A percentile compares a stretch with the other conserved stretches of the same genome.
Evolutionary conservation across 176 grass and related monocot species (phyloP).

Genomic region (Carex myosuroides): DNA sequence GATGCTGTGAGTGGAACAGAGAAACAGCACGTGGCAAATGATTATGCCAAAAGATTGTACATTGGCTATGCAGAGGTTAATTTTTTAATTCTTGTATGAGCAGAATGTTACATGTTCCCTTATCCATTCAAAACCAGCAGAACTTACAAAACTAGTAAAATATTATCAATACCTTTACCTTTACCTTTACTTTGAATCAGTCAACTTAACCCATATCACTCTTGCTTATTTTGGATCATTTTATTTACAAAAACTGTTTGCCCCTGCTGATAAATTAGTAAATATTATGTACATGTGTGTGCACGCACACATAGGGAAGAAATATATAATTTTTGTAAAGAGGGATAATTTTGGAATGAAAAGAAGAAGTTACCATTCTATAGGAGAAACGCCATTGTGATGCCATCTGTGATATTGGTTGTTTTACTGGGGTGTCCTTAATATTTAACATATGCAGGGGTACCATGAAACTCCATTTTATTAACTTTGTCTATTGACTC

Average conservation of each 20-base stretch:
- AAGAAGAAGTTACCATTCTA: background rate
- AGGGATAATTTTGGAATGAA: background rate
- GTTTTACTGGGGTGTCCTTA: background rate
- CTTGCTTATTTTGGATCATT: background rate
- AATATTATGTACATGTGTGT: background rate
- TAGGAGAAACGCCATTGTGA: background rate
- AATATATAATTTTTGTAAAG: background rate
- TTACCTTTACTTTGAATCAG: background rate
- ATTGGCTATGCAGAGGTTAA: constrained; percentile 82
- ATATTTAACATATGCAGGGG: background rate
- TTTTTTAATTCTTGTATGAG: background rate
- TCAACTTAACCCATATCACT: background rate
- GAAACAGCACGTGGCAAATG: constrained; percentile 94
- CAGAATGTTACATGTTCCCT: background rate
- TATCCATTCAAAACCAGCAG: background rate
- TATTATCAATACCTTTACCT: background rate
- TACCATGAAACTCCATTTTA: background rate
- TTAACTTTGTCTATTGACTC: background rate
- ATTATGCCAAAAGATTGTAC: constrained; percentile 93
- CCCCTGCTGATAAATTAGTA: background rate
- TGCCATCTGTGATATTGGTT: background rate
- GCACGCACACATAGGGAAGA: background rate
- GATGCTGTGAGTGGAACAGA: constrained; percentile 98
- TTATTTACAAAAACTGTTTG: background rate
- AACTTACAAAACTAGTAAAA: background rate